phyloP scores from a whole-genome alignment of 208 protist species.

The Leishmania mexicana region DNA sequence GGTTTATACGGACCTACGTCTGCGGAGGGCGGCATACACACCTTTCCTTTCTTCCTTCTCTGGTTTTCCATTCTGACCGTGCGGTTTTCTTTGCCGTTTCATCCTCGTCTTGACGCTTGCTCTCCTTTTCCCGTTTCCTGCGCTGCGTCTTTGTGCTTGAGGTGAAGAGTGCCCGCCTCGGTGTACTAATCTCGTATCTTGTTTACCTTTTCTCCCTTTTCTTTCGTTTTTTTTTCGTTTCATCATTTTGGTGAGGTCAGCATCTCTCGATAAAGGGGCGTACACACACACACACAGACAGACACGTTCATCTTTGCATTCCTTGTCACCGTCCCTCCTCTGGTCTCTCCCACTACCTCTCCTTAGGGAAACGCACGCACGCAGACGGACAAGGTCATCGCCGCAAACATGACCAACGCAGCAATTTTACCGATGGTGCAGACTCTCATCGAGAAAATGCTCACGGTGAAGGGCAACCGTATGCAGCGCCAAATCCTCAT shows the following conservation, averaged over 20 bases:
- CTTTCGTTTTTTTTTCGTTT: neutral
- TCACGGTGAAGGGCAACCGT: conserved; percentile 11
- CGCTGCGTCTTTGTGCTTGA: no score
- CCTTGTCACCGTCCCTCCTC: neutral
- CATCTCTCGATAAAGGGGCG: neutral
- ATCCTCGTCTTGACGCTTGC: no score
- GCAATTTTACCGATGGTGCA: conserved; percentile 12
- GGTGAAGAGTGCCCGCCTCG: no score
- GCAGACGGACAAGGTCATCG: neutral
- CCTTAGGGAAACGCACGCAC: neutral
- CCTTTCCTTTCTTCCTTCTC: no score
- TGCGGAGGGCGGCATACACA: no score
- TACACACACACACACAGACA: neutral
- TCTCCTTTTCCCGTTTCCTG: no score
- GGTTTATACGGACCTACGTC: no score
- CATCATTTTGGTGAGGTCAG: neutral
- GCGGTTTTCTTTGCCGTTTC: no score
- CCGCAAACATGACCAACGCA: conserved; percentile 14
- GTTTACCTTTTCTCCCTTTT: neutral
- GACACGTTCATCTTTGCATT: neutral
- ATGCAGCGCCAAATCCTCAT: conserved; percentile 53
- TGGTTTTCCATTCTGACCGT: no score
- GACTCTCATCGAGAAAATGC: conserved; percentile 23
- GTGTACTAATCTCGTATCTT: neutral
- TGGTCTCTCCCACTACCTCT: neutral